These are phyloP conservation scores for Protomyces inouyei DNA, from an alignment of 1,139 yeast species.

Conservation along the genomic window DNA sequence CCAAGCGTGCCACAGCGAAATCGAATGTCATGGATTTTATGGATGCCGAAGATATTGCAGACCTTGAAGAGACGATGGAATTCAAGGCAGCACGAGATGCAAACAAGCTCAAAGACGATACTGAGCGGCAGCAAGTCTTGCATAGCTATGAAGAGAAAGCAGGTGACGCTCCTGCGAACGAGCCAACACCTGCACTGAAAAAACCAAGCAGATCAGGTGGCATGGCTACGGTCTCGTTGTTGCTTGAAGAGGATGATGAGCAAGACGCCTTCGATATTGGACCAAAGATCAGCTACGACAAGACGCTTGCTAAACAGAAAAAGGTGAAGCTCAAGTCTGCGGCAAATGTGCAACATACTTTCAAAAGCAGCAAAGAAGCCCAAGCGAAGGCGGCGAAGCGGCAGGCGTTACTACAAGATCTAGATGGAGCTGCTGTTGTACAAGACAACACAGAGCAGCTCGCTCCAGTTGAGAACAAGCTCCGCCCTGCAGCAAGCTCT, in stretches of 20 bases:
- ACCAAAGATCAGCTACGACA: slow-evolving; percentile 28
- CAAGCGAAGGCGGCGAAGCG: background rate
- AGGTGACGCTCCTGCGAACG: background rate
- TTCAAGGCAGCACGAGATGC: slow-evolving; percentile 18
- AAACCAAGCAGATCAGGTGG: background rate
- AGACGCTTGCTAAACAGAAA: slow-evolving; percentile 22
- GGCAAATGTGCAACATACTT: slow-evolving; percentile 5
- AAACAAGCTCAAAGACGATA: slow-evolving; percentile 1
- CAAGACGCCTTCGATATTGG: slow-evolving; percentile 31
- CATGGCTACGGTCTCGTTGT: background rate
- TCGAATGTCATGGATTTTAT: slow-evolving; percentile 36
- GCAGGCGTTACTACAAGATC: slow-evolving; percentile 24
- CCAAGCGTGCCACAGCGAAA: slow-evolving; percentile 31
- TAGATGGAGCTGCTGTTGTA: slow-evolving; percentile 34
- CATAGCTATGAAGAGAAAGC: slow-evolving; percentile 29
- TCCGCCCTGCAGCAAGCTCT: background rate
- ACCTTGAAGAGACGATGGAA: slow-evolving; percentile 33
- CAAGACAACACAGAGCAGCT: background rate
- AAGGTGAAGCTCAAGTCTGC: slow-evolving; percentile 11
- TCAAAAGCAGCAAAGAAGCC: slow-evolving; percentile 10
- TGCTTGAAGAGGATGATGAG: slow-evolving; percentile 33
- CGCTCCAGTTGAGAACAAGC: background rate
- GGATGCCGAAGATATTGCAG: slow-evolving; percentile 40
- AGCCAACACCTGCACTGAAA: background rate
- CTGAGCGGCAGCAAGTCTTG: slow-evolving; percentile 10